Evolutionary conservation across 2,329 filamentous ascomycete genomes (phyloP).

Genomic region (Penicillium griseofulvum): DNA sequence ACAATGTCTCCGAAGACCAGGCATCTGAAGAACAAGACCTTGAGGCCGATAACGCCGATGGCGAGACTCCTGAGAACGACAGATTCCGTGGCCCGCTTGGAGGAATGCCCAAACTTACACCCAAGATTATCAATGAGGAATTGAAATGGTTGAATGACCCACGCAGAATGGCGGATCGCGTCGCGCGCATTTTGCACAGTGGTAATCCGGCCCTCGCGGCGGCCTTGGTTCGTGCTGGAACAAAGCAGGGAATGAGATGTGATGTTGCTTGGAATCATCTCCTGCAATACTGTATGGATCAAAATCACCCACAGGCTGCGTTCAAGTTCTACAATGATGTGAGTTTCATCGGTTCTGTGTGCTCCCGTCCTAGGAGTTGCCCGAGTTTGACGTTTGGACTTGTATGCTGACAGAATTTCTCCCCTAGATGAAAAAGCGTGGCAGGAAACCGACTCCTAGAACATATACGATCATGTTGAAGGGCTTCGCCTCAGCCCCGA

Average conservation of each 20-base stretch:
- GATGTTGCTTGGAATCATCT: constrained; percentile 86
- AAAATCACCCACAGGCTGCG: constrained; percentile 61
- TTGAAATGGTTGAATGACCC: constrained; percentile 67
- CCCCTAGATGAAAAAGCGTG: constrained; percentile 87
- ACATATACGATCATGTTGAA: constrained; percentile 83
- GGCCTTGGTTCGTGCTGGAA: constrained; percentile 63
- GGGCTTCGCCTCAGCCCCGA: constrained; percentile 64
- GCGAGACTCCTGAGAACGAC: background rate
- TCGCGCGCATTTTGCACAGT: constrained; percentile 59
- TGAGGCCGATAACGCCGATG: background rate
- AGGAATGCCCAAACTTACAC: background rate
- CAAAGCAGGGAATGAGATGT: constrained; percentile 62
- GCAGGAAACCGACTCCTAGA: constrained; percentile 71
- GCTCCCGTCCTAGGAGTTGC: background rate
- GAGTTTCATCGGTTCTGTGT: constrained; percentile 23
- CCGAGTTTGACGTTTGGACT: background rate
- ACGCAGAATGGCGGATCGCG: constrained; percentile 66
- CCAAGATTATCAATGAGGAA: constrained; percentile 51
- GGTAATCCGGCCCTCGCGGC: constrained; percentile 66
- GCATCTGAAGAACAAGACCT: background rate
- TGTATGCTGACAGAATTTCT: constrained; percentile 8
- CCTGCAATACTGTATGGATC: constrained; percentile 67
- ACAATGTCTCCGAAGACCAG: background rate
- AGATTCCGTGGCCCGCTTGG: background rate
- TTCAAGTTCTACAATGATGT: constrained; percentile 88